Evolutionary conservation across 2,329 filamentous ascomycete genomes (phyloP), one percentile per base, ranked within the genome.

Genomic region (Aspergillus sp.): DNA sequence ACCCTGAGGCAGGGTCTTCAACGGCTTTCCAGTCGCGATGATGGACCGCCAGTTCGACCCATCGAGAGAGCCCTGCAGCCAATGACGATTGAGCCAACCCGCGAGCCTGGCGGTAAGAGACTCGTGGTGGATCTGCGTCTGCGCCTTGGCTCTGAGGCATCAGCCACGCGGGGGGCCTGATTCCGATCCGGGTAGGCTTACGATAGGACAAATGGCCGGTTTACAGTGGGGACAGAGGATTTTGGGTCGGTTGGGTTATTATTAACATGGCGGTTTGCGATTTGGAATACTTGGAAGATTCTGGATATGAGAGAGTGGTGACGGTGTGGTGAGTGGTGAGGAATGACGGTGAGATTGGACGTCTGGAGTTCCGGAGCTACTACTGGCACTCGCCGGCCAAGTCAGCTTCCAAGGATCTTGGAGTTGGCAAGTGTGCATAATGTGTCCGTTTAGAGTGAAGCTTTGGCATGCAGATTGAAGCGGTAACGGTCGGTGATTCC

Each of bases 101-200:
- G 34, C 11, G 46, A 46, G 17, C 23, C 55, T 47, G 55, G 55
- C 55, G 55, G 55, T 58, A 52, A 58, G 34, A 46, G 47, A 43
- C 30, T 57, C 45, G 19, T 22, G 41, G 6, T 54, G 22, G 54
- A 57, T 57, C 54, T 57, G 54, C 34, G 54, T 34, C 55, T 57
- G 55, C 55, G 55, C 55, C 55, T 51, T 57, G 55, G 55, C 55
- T 15, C 30, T 46, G 22, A 25, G 38, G 31, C 54, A 41, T 52
- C 48, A 58, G 55, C 55, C 55, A 58, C 55, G 43, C 48, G 48
- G 28, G 28, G 25, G 48, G 25, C 25, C 48, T 28, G 34, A 41
- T 41, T 41, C 34, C 34, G 34, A 41, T 41, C 34, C 34, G 34
- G 34, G 15, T 13, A 13, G 34, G 34, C 34, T 41, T 41, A 41